Conservation (phyloP, 257 asterid genomes). For the Schizonepeta tenuifolia region DNA sequence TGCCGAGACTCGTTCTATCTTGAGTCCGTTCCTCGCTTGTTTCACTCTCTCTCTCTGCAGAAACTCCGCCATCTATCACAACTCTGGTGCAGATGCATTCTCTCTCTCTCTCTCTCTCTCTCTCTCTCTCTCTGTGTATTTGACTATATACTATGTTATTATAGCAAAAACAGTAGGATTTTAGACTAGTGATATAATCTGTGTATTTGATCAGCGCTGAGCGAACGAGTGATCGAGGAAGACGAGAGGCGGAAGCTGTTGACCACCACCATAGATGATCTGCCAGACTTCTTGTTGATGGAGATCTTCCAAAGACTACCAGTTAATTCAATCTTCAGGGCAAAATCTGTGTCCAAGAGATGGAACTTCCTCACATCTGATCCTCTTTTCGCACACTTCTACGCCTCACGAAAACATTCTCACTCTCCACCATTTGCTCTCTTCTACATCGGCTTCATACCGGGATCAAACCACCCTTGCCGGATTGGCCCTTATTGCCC, state of each 20-base stretch:
- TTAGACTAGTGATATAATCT: neutral
- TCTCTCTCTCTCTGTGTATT: neutral
- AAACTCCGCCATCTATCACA: conserved; percentile 26
- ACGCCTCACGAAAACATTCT: neutral
- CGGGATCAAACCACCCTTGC: conserved; percentile 14
- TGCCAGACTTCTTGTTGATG: conserved; percentile 19
- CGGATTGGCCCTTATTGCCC: conserved; percentile 27
- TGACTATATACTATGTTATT: neutral
- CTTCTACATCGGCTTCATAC: conserved; percentile 26
- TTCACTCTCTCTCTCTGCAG: neutral
- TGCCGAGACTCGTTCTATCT: neutral
- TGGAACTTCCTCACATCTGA: conserved; percentile 30
- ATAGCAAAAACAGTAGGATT: no score
- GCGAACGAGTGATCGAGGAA: conserved; percentile 29
- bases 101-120: neutral
- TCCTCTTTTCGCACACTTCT: conserved; percentile 9
- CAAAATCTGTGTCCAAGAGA: conserved; percentile 30
- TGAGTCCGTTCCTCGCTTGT: conserved; percentile 5
- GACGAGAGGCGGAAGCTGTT: conserved; percentile 13
- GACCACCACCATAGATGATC: conserved; percentile 22
- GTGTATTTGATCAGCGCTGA: conserved; percentile 22
- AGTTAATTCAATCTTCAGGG: conserved; percentile 16
- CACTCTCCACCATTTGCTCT: conserved; percentile 16
- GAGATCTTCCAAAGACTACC: conserved; percentile 30
- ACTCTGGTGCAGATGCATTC: conserved; percentile 18